Conservation (phyloP, 1,139 yeast species). For the Diutina sp. region DNA sequence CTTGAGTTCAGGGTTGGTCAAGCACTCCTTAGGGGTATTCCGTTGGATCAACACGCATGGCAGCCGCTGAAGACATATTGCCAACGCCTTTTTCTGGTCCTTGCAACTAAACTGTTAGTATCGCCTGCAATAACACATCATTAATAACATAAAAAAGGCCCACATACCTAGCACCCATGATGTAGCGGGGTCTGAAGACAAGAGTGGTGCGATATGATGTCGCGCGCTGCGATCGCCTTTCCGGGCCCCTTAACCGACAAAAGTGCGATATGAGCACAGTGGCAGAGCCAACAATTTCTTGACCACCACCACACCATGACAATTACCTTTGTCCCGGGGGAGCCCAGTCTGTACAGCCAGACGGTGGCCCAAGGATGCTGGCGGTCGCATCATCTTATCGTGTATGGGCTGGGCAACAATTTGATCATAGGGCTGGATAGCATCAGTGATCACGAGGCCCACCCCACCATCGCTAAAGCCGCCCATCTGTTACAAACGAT, state of each 20-base stretch:
- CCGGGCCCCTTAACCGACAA: background rate
- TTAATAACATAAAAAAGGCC: too few relatives aligned
- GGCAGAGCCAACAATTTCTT: background rate
- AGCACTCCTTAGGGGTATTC: slow-evolving; percentile 80
- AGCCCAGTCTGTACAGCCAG: slow-evolving; percentile 48
- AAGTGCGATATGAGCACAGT: background rate
- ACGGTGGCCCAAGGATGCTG: slow-evolving; percentile 54
- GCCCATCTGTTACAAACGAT: slow-evolving; percentile 48
- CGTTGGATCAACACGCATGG: slow-evolving; percentile 91
- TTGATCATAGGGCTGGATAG: slow-evolving; percentile 32
- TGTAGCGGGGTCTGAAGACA: background rate
- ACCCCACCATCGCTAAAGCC: background rate
- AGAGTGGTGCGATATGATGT: background rate
- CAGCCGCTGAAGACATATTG: slow-evolving; percentile 87
- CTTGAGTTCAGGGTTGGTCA: slow-evolving; percentile 67
- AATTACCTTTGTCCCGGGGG: slow-evolving; percentile 71
- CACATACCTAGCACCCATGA: slow-evolving; percentile 10
- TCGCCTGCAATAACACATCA: too few relatives aligned
- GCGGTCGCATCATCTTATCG: slow-evolving; percentile 54
- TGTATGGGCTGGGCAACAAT: slow-evolving; percentile 84
- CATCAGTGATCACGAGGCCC: background rate
- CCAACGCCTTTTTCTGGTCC: slow-evolving; percentile 87
- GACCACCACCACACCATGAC: slow-evolving; percentile 27
- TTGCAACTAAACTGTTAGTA: slow-evolving; percentile 49
- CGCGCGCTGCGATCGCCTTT: background rate